phyloP scores from a whole-genome alignment of 1,284 basidiomycete species.

The Coniferiporia sulphurascens region DNA sequence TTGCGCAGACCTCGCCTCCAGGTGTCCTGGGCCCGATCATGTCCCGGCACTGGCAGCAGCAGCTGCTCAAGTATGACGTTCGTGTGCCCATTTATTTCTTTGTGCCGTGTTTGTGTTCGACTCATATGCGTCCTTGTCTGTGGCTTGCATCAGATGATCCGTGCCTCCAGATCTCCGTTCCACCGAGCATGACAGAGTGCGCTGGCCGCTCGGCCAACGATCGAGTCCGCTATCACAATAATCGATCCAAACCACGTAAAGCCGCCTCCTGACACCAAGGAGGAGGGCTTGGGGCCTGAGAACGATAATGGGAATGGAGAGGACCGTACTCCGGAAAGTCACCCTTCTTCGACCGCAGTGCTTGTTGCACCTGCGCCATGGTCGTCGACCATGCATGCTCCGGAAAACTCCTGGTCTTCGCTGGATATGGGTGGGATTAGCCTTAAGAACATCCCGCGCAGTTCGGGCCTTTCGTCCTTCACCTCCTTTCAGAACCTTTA shows the following conservation, averaged over 20 bases:
- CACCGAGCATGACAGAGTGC: too few relatives aligned
- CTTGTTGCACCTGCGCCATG: slow-evolving; percentile 61
- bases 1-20: slow-evolving; percentile 66
- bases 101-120: too few relatives aligned
- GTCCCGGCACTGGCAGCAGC: slow-evolving; percentile 74
- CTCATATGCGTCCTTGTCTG: too few relatives aligned
- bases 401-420: slow-evolving; percentile 81
- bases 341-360: slow-evolving; percentile 68
- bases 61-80: slow-evolving; percentile 71
- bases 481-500: slow-evolving; percentile 85
- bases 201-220: too few relatives aligned
- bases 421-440: slow-evolving; percentile 96
- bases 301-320: too few relatives aligned
- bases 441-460: slow-evolving; percentile 85
- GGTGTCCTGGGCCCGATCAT: slow-evolving; percentile 53
- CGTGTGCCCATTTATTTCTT: too few relatives aligned
- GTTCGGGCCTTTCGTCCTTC: slow-evolving; percentile 88
- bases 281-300: too few relatives aligned
- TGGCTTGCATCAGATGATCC: too few relatives aligned
- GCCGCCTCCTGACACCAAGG: slow-evolving; percentile 36
- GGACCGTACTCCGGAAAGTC: slow-evolving; percentile 41
- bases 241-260: slow-evolving; percentile 72
- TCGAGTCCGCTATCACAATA: slow-evolving; percentile 78
- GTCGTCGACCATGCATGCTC: slow-evolving; percentile 51
- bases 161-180: too few relatives aligned